phyloP scores from a whole-genome alignment of 306 rosid species.

The Lupinus albus region DNA sequence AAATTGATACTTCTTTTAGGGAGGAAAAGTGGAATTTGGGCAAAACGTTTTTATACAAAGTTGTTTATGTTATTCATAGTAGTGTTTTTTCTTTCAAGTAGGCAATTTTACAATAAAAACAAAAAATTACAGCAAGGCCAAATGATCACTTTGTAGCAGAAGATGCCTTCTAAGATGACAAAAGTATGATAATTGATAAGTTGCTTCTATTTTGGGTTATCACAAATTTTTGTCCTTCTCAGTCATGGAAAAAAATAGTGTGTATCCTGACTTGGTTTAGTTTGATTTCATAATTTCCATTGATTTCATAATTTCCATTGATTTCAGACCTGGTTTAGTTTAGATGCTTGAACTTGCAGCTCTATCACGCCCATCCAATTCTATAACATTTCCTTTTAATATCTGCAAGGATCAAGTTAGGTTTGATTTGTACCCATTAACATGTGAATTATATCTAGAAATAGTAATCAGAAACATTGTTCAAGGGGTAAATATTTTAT shows the following conservation, averaged over 20 bases:
- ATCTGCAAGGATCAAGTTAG: conserved; percentile 1
- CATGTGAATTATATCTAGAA: background rate
- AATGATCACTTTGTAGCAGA: background rate
- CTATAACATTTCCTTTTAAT: background rate
- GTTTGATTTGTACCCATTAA: conserved; percentile 4
- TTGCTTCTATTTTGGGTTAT: background rate
- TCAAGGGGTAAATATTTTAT: conserved; percentile 11
- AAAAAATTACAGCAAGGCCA: background rate
- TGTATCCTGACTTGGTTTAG: background rate
- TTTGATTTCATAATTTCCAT: no score
- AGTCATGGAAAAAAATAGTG: background rate
- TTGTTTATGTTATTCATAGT: background rate
- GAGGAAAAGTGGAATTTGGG: no score
- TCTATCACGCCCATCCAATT: background rate
- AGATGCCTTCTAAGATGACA: background rate
- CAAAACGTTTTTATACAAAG: background rate
- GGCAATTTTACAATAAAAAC: background rate
- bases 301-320: no score
- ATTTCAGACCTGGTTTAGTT: background rate
- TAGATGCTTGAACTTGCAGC: background rate
- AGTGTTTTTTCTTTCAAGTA: background rate
- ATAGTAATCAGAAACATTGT: background rate
- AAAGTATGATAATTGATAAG: background rate
- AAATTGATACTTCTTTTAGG: no score
- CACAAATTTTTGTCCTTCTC: background rate